phyloP scores from a whole-genome alignment of 2,329 filamentous ascomycete genomes.

The Rutstroemia sp. region DNA sequence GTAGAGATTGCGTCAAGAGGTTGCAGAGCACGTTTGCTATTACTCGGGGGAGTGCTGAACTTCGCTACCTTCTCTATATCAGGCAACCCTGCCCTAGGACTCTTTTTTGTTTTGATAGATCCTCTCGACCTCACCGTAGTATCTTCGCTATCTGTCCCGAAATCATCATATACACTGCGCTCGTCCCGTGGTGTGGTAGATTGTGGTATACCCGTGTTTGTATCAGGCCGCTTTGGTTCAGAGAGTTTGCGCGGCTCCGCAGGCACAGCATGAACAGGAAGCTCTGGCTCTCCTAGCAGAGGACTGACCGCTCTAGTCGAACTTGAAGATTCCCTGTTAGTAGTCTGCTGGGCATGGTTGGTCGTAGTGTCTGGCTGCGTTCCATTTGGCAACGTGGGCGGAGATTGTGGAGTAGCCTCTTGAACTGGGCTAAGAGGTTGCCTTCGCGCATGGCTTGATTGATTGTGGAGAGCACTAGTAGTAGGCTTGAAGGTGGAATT shows the following conservation, averaged over 20 bases:
- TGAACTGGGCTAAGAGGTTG: constrained; percentile 11
- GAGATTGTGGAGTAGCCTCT: constrained; percentile 8
- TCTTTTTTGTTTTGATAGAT: constrained; percentile 16
- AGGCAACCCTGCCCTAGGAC: constrained; percentile 10
- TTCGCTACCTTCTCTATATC: constrained; percentile 15
- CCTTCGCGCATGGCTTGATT: neutral
- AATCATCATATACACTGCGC: constrained; percentile 22
- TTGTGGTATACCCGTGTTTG: neutral
- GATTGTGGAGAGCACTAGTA: constrained; percentile 4
- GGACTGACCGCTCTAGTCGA: constrained; percentile 26
- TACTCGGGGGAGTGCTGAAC: constrained; percentile 20
- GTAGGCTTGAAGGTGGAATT: constrained; percentile 16
- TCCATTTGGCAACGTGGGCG: neutral
- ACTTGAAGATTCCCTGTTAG: constrained; percentile 21
- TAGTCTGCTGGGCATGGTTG: constrained; percentile 21
- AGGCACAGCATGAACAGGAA: constrained; percentile 4
- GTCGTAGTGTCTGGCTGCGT: constrained; percentile 20
- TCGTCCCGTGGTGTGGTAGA: constrained; percentile 4
- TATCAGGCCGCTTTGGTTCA: neutral
- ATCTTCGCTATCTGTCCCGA: constrained; percentile 18
- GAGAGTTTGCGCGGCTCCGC: constrained; percentile 9
- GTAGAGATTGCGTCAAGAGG: constrained; percentile 8
- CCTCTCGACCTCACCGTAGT: constrained; percentile 14
- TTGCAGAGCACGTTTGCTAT: constrained; percentile 10
- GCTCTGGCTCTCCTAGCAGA: constrained; percentile 16